phyloP scores from a whole-genome alignment of 108 stramenopile genomes.

The Cylindrotheca closterium region DNA sequence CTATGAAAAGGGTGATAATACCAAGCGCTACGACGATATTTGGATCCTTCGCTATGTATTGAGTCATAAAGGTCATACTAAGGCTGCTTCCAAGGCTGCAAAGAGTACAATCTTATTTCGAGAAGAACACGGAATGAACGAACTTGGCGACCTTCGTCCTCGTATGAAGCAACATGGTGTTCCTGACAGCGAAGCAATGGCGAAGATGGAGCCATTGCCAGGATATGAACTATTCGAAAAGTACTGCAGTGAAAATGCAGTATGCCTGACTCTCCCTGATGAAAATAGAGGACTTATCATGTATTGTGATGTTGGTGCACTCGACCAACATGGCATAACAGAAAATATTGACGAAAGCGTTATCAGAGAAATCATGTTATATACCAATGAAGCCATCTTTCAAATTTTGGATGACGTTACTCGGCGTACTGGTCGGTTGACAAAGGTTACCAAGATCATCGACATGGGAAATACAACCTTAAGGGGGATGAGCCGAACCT shows the following conservation, averaged over 20 bases:
- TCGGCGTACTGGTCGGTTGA: conserved; percentile 24
- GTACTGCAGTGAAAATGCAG: conserved; percentile 3
- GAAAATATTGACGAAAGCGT: background rate
- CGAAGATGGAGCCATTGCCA: background rate
- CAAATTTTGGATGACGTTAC: conserved; percentile 27
- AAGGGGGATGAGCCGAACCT: background rate
- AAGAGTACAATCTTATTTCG: conserved; percentile 12
- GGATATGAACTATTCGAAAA: background rate
- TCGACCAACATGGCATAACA: conserved; percentile 7
- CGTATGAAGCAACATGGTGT: background rate
- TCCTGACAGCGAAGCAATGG: background rate
- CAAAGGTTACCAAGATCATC: conserved; percentile 12
- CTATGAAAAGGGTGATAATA: background rate
- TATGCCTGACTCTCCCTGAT: conserved; percentile 5
- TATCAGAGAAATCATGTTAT: background rate
- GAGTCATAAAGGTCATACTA: conserved; percentile 24
- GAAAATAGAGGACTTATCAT: conserved; percentile 11
- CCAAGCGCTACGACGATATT: conserved; percentile 22
- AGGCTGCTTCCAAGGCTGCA: conserved; percentile 23
- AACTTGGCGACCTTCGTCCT: conserved; percentile 18
- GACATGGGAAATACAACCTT: conserved; percentile 7
- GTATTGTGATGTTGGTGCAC: conserved; percentile 2
- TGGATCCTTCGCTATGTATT: conserved; percentile 30
- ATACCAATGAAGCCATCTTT: conserved; percentile 18
- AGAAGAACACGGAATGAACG: conserved; percentile 15